Base-by-base conservation (phyloP, 2,329 filamentous ascomycete genomes). In the Colletotrichum eleusines region DNA sequence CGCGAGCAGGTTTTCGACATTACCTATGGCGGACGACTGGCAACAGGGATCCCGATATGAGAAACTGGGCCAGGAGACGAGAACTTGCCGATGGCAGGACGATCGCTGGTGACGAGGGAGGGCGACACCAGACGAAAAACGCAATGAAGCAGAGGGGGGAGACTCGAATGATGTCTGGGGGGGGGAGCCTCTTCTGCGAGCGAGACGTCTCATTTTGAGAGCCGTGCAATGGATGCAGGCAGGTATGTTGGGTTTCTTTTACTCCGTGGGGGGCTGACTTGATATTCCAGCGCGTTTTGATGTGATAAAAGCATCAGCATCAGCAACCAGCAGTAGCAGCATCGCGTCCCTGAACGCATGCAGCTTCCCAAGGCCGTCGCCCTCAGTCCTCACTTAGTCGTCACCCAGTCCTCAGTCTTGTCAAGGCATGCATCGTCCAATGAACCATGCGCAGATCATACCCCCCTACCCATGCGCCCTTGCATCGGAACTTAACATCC, bases 391-490 rank as follows among this genome's bases (percentile, higher is more conserved):
- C 42, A n/a, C n/a, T n/a, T n/a, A n/a, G n/a, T n/a, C n/a, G n/a
- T n/a, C n/a, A n/a, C n/a, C n/a, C n/a, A 20, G 31, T 20, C 42
- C 20, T 44, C 42, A 20, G 42, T 44, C 18, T 7, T n/a, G 18
- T n/a, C 18, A 6, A 18, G 42, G 35, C 57, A 60, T 31, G 42
- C 23, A 28, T 59, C 54, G 53, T 65, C 44, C 35, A 28, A 65
- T 59, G 33, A 46, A 63, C 44, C 66, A 46, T 38, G 66, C 54
- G 66, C 66, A 66, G 66, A 69, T 66, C 66, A 66, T 35, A 46
- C 63, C 38, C 38, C 20, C 62, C 51, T 31, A 31, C 59, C n/a
- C 48, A 46, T 40, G 51, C 54, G 54, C 66, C 54, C 48, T 33
- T 48, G 66, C 66, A 60, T 38, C 66, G 62, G 62, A 33, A 60